A percentile compares a stretch with the other conserved stretches of the same genome.
Conservation (phyloP, 2,329 filamentous ascomycete genomes). For the Pseudocercospora fuligena region DNA sequence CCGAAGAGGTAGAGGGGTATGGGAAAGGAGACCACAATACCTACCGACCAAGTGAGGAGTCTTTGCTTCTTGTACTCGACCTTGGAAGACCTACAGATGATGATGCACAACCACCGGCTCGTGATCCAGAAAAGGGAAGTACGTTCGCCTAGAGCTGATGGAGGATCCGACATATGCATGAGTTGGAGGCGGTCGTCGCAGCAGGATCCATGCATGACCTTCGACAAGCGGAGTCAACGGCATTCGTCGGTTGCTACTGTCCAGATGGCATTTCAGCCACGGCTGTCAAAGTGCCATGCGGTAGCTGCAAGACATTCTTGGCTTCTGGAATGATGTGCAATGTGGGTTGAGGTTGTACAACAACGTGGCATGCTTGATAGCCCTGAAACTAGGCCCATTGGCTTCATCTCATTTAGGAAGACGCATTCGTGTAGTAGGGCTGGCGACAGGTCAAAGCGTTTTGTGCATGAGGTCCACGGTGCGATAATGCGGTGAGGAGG, state of each 20-base stretch:
- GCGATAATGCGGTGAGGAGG: not conserved
- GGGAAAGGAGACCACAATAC: not conserved
- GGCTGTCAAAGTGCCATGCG: not conserved
- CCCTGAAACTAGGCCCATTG: no score
- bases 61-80: not conserved
- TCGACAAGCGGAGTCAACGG: not conserved
- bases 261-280: no score
- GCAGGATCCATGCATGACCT: not conserved
- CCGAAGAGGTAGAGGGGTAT: not conserved
- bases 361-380: not conserved
- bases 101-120: not conserved
- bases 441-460: not conserved
- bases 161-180: not conserved
- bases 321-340: not conserved
- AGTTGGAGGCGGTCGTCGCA: not conserved
- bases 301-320: not conserved
- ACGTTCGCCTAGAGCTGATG: not conserved
- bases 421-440: no score
- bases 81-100: not conserved
- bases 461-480: not conserved
- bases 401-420: no score
- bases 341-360: not conserved
- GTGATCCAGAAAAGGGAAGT: not conserved
- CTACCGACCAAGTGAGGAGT: not conserved
- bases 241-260: not conserved